phyloP scores from a whole-genome alignment of 2,329 filamentous ascomycete genomes.

The Neonectria punicea region DNA sequence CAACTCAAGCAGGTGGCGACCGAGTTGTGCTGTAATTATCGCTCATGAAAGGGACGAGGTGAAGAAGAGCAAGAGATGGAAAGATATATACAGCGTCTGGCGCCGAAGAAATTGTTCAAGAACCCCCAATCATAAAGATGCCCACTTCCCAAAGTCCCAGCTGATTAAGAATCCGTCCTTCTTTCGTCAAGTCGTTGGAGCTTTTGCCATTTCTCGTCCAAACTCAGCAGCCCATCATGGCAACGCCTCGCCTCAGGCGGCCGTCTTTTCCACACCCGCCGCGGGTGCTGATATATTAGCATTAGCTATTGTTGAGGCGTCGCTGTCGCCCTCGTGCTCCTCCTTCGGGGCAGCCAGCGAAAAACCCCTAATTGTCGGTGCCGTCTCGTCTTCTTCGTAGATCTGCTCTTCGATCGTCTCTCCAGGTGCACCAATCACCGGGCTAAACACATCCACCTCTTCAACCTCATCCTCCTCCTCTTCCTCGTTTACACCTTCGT shows the following conservation, averaged over 20 bases:
- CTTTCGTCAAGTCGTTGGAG: slow-evolving; percentile 42
- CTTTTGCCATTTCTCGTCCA: slow-evolving; percentile 10
- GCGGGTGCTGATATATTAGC: slow-evolving; percentile 15
- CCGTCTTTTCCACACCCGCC: slow-evolving; percentile 26
- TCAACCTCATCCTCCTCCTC: slow-evolving; percentile 57
- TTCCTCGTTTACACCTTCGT: slow-evolving; percentile 61
- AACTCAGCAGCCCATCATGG: background rate
- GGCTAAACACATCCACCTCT: slow-evolving; percentile 69
- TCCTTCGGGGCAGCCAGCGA: slow-evolving; percentile 31
- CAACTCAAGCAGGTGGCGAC: slow-evolving; percentile 8
- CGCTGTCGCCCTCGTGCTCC: slow-evolving; percentile 10
- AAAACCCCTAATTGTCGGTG: slow-evolving; percentile 29
- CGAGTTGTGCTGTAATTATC: slow-evolving; percentile 21
- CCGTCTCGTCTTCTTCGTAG: slow-evolving; percentile 53
- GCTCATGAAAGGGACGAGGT: slow-evolving; percentile 10
- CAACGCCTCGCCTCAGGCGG: background rate
- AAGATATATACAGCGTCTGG: slow-evolving; percentile 26
- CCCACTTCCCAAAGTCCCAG: slow-evolving; percentile 22
- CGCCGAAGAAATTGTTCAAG: slow-evolving; percentile 27
- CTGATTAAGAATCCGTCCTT: slow-evolving; percentile 34
- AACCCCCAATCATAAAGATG: slow-evolving; percentile 22
- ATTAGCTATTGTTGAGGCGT: slow-evolving; percentile 13
- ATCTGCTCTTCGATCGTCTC: slow-evolving; percentile 60
- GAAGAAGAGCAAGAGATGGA: slow-evolving; percentile 19
- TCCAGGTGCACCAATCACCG: slow-evolving; percentile 57